Evolutionary conservation across 371 early-diverging fungal species (phyloP).

Genomic region (Mucor mucedo): DNA sequence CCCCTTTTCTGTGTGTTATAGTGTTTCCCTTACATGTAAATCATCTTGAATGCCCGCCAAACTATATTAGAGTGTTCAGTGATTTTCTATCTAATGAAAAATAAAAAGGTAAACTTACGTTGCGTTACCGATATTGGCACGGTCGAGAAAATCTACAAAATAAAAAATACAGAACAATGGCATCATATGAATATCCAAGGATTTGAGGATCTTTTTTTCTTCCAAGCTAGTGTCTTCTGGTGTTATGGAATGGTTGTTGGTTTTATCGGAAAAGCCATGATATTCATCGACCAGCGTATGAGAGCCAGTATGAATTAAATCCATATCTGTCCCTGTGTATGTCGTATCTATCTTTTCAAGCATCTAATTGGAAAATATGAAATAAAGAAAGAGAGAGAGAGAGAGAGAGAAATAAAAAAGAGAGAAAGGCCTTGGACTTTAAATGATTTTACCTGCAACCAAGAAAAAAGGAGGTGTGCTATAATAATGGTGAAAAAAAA

Average conservation of each 20-base stretch:
- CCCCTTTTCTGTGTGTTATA: background rate
- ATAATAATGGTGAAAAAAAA: background rate
- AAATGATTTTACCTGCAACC: background rate
- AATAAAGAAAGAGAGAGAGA: background rate
- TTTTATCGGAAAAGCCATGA: background rate
- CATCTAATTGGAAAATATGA: background rate
- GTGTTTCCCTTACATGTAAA: conserved; percentile 21
- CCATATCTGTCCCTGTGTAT: background rate
- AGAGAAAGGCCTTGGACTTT: background rate
- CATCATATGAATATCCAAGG: conserved; percentile 48
- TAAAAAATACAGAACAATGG: conserved; percentile 54
- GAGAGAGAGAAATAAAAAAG: background rate
- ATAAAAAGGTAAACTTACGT: conserved; percentile 36
- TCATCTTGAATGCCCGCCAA: conserved; percentile 30
- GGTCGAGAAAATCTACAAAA: conserved; percentile 51
- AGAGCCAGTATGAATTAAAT: background rate
- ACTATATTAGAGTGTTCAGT: conserved; percentile 20
- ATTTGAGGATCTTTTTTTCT: conserved; percentile 32
- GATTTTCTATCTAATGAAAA: background rate
- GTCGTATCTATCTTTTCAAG: background rate
- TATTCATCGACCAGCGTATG: background rate
- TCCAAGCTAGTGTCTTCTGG: conserved; percentile 24
- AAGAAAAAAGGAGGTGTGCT: background rate
- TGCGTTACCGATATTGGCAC: conserved; percentile 55
- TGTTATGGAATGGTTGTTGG: background rate